Conservation (phyloP, 73 alveolate genomes). For the Tetrahymena thermophila region DNA sequence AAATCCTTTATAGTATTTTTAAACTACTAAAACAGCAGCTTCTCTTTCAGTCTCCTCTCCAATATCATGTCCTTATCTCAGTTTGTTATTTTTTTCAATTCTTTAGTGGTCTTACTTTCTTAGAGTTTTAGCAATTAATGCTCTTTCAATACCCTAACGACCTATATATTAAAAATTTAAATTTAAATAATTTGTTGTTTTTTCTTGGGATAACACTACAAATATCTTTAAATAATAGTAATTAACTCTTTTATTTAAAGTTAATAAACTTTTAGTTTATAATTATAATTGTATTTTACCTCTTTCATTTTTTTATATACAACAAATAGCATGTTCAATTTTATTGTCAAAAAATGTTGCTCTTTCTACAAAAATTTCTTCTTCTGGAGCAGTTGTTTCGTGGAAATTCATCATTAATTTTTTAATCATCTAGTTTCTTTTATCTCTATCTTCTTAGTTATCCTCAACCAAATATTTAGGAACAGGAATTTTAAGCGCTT, state of each 20-base stretch:
- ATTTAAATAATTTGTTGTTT: neutral
- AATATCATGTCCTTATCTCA: constrained; percentile 57
- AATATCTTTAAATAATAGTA: neutral
- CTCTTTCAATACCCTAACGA: constrained; percentile 75
- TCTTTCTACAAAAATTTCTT: constrained; percentile 68
- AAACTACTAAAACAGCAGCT: constrained; percentile 53
- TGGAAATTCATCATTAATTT: constrained; percentile 51
- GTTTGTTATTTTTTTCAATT: constrained; percentile 46
- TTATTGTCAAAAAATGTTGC: constrained; percentile 44
- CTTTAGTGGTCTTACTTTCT: constrained; percentile 39
- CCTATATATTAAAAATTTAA: constrained; percentile 3
- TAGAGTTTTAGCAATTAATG: constrained; percentile 46
- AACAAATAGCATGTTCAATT: constrained; percentile 65
- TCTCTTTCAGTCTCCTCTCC: constrained; percentile 61
- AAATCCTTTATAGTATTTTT: constrained; percentile 68
- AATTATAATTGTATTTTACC: neutral
- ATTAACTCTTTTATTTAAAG: no score
- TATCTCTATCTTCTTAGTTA: constrained; percentile 34
- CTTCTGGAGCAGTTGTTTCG: constrained; percentile 73
- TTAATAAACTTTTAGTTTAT: no score
- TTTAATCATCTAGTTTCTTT: constrained; percentile 65
- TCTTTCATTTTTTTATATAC: constrained; percentile 87
- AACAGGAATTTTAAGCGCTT: constrained; percentile 77
- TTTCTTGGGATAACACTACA: neutral
- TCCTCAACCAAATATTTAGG: constrained; percentile 88